Percentiles rank a stretch among this genome's conserved stretches.
Evolutionary conservation across 1,139 yeast genomes (phyloP).

Genomic region (Yamadazyma oceani): DNA sequence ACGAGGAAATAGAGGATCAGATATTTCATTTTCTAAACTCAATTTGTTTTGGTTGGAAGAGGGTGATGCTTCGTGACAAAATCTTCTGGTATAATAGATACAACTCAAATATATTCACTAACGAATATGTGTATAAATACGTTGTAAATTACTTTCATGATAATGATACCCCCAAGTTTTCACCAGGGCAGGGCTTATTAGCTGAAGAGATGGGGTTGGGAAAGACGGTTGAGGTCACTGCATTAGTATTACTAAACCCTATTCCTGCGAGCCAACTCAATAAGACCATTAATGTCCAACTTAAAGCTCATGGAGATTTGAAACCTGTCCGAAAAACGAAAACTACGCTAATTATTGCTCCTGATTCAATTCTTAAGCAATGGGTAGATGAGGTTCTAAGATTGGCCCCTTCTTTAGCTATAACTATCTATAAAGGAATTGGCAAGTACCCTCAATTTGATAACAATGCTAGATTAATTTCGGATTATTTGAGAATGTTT

Average conservation of each 20-base stretch:
- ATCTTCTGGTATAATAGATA: constrained; percentile 49
- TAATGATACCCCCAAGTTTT: constrained; percentile 13
- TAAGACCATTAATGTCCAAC: constrained; percentile 34
- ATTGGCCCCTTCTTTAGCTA: constrained; percentile 57
- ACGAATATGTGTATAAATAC: constrained; percentile 27
- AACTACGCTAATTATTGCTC: constrained; percentile 82
- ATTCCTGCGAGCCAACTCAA: constrained; percentile 47
- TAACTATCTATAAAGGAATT: constrained; percentile 65
- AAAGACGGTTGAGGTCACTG: constrained; percentile 80
- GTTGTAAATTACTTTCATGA: constrained; percentile 22
- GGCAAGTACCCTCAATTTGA: constrained; percentile 46
- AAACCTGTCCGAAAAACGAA: constrained; percentile 54
- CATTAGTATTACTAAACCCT: constrained; percentile 61
- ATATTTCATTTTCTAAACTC: constrained; percentile 30
- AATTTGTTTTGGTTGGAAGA: constrained; percentile 55
- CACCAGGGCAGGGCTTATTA: constrained; percentile 65
- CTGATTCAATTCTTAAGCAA: constrained; percentile 76
- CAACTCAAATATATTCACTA: constrained; percentile 47
- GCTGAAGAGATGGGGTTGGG: constrained; percentile 98
- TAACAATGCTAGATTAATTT: constrained; percentile 42
- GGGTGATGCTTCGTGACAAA: constrained; percentile 20
- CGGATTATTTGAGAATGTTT: constrained; percentile 49
- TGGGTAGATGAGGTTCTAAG: constrained; percentile 75
- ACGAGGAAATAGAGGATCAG: constrained; percentile 9
- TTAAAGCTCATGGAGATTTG: constrained; percentile 33